A percentile compares a stretch with the other conserved stretches of the same genome.
phyloP scores from a whole-genome alignment of 2,329 filamentous ascomycete species.

The Alternaria sp. region DNA sequence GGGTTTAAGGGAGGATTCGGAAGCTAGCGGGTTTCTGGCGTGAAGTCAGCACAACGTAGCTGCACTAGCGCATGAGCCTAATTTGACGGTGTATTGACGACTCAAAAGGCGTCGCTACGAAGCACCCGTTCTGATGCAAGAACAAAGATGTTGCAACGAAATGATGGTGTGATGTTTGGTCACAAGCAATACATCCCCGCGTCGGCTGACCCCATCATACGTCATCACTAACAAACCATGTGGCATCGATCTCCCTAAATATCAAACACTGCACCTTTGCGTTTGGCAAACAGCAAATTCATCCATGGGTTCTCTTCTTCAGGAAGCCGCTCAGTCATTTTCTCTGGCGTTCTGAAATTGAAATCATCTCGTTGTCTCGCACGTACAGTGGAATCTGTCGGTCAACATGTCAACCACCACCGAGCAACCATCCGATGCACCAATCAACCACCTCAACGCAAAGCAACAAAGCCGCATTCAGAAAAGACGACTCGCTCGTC shows the following conservation, averaged over 20 bases:
- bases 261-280: not conserved
- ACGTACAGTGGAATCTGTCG: not conserved
- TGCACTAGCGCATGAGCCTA: conserved; percentile 4
- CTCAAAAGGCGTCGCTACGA: not conserved
- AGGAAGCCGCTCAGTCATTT: no score
- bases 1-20: no score
- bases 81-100: not conserved
- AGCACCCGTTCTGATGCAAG: not conserved
- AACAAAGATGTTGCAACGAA: not conserved
- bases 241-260: not conserved
- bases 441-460: conserved; percentile 6
- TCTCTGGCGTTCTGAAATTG: no score
- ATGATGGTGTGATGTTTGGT: conserved; percentile 10
- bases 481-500: conserved; percentile 14
- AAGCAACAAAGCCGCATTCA: conserved; percentile 14
- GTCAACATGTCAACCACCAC: conserved; percentile 8
- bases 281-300: not conserved
- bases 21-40: not conserved
- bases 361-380: not conserved
- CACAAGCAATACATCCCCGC: conserved; percentile 9
- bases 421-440: conserved; percentile 1
- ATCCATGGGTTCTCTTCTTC: not conserved
- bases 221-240: conserved; percentile 8
- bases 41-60: not conserved
- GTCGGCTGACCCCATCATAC: conserved; percentile 12